These are phyloP conservation scores for Apiospora marii DNA, from an alignment of 2,329 filamentous ascomycete species.

Conservation along the genomic window DNA sequence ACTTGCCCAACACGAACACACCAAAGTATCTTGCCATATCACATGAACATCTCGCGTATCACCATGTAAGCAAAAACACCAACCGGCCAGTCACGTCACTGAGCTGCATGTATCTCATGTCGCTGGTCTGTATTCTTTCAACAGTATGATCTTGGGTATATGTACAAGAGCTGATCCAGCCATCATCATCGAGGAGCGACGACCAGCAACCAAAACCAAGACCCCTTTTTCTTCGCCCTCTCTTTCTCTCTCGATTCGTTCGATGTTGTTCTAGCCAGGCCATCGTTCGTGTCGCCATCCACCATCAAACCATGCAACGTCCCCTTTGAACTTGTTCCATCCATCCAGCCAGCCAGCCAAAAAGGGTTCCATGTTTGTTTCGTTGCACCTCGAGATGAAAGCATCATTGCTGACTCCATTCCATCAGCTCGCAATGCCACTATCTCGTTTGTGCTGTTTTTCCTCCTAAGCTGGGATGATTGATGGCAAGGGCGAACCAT, in stretches of 20 bases:
- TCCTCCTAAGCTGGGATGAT: not conserved
- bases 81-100: not conserved
- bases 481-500: not conserved
- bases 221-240: not conserved
- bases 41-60: not conserved
- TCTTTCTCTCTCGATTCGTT: not conserved
- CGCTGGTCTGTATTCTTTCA: conserved; percentile 3
- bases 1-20: not conserved
- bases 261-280: conserved; percentile 3
- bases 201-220: conserved; percentile 1
- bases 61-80: not conserved
- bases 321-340: not conserved
- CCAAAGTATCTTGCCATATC: not conserved
- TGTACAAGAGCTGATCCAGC: conserved; percentile 16
- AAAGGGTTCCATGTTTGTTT: not conserved
- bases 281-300: conserved; percentile 1
- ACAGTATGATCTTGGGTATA: conserved; percentile 13
- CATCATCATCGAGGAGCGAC: not conserved
- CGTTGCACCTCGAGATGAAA: not conserved
- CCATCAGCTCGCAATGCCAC: not conserved
- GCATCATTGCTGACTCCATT: not conserved
- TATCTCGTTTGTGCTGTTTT: not conserved
- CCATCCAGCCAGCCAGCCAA: conserved; percentile 7
- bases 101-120: not conserved
- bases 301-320: conserved; percentile 1